Conservation (phyloP, 2,329 filamentous ascomycete genomes). For the Pseudogymnoascus sp. region DNA sequence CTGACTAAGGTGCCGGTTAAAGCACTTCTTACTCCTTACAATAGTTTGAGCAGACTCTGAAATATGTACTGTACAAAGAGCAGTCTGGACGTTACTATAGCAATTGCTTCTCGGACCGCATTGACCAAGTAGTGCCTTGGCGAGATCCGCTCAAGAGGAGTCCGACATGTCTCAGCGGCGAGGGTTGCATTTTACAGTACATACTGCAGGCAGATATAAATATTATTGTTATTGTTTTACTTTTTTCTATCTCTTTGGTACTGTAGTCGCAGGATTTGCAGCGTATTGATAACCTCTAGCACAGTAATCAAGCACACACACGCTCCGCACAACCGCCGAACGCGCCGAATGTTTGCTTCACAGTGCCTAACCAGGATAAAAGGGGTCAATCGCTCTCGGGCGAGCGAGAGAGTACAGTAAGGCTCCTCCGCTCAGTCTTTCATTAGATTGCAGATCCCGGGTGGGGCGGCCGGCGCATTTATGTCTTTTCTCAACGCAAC, state of each 20-base stretch:
- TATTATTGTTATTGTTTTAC: slow-evolving; percentile 8
- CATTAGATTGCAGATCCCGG: slow-evolving; percentile 5
- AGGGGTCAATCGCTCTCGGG: slow-evolving; percentile 5
- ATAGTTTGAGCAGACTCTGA: not conserved
- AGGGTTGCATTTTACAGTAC: not conserved
- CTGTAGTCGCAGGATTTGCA: not conserved
- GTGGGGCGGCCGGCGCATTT: not conserved
- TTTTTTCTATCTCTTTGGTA: not conserved
- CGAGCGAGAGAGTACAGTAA: slow-evolving; percentile 8
- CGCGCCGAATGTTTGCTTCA: not conserved
- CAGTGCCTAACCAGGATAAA: not conserved
- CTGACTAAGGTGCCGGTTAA: slow-evolving; percentile 3
- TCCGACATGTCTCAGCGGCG: not conserved
- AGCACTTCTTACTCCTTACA: not conserved
- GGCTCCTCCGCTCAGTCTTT: not conserved
- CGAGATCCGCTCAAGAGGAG: not conserved
- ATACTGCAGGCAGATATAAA: slow-evolving; percentile 6
- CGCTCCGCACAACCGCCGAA: not conserved
- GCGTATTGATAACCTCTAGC: not conserved
- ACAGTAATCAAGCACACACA: not conserved
- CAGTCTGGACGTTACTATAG: not conserved
- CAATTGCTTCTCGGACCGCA: not conserved
- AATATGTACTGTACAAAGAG: not conserved
- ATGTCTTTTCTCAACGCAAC: slow-evolving; percentile 1
- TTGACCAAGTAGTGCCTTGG: slow-evolving; percentile 1